A percentile compares a stretch with the other conserved stretches of the same genome.
Evolutionary conservation across 2,329 filamentous ascomycete genomes (phyloP).

Genomic region (Lachnellula cervina): DNA sequence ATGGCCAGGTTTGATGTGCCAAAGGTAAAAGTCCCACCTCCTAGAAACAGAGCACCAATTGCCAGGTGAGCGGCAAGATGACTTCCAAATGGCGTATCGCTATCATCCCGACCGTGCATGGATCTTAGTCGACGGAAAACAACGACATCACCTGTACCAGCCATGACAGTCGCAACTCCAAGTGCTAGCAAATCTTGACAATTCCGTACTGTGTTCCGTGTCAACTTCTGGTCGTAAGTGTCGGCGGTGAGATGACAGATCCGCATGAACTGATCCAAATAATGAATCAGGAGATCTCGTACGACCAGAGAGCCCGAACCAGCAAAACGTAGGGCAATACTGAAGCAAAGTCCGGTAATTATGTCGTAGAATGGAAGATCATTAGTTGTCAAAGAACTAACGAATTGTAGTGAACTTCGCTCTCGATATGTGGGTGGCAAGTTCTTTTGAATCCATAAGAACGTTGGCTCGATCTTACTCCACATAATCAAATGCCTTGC

Average conservation of each 20-base stretch:
- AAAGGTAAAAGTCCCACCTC: conserved; percentile 88
- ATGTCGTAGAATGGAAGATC: conserved; percentile 94
- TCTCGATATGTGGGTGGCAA: conserved; percentile 66
- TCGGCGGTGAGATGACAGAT: conserved; percentile 57
- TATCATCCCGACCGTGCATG: conserved; percentile 80
- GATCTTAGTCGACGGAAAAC: conserved; percentile 81
- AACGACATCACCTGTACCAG: conserved; percentile 83
- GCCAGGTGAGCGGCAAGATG: conserved; percentile 91
- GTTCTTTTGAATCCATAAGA: conserved; percentile 70
- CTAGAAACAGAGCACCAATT: conserved; percentile 84
- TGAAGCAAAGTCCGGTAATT: conserved; percentile 81
- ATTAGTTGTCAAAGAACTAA: conserved; percentile 64
- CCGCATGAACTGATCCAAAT: conserved; percentile 81
- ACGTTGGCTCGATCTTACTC: conserved; percentile 70
- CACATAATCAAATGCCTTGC: conserved; percentile 91
- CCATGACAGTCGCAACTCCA: conserved; percentile 84
- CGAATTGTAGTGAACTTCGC: conserved; percentile 54
- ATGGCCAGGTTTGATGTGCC: conserved; percentile 83
- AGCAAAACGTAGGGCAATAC: conserved; percentile 67
- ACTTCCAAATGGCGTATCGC: conserved; percentile 84
- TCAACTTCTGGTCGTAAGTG: conserved; percentile 75
- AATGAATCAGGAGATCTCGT: conserved; percentile 75
- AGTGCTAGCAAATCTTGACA: conserved; percentile 86
- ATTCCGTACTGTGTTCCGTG: conserved; percentile 78
- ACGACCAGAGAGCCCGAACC: conserved; percentile 66